Percentiles rank a stretch among this genome's conserved stretches.
Evolutionary conservation across 2,329 filamentous ascomycete species (phyloP).

Genomic region (Penicillium sp.): DNA sequence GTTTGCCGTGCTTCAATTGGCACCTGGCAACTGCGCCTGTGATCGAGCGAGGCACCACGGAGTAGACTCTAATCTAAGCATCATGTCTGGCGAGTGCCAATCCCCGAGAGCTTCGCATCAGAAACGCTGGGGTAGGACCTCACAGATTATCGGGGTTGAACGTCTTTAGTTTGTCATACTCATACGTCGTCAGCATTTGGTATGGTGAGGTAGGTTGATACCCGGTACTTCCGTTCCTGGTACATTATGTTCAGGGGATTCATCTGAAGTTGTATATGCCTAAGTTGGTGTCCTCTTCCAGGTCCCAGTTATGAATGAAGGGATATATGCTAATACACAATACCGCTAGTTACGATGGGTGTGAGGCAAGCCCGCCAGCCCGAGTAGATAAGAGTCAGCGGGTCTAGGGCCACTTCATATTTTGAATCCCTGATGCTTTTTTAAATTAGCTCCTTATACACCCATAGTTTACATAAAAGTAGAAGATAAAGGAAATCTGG

Average conservation of each 20-base stretch:
- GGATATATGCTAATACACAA: background rate
- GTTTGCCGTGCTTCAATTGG: background rate
- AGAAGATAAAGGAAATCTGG: background rate
- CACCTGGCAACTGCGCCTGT: background rate
- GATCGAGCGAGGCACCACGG: background rate
- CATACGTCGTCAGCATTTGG: too few species aligned
- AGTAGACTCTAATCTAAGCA: background rate
- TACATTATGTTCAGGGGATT: background rate
- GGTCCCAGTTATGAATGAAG: background rate
- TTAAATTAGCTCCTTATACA: background rate
- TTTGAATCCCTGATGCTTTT: background rate
- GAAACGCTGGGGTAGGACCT: background rate
- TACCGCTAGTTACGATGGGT: background rate
- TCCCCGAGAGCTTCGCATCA: background rate
- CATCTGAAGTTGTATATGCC: background rate
- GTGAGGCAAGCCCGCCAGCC: background rate
- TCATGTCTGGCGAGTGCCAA: background rate
- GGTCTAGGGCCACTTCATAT: background rate
- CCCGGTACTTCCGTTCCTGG: too few species aligned
- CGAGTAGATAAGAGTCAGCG: background rate
- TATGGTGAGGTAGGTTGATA: too few species aligned
- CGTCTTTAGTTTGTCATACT: background rate
- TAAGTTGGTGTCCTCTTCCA: background rate
- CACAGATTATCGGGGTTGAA: background rate
- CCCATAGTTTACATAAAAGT: background rate